phyloP scores from a whole-genome alignment of 2,329 filamentous ascomycete species.

The Aotearoamyces nothofagi region DNA sequence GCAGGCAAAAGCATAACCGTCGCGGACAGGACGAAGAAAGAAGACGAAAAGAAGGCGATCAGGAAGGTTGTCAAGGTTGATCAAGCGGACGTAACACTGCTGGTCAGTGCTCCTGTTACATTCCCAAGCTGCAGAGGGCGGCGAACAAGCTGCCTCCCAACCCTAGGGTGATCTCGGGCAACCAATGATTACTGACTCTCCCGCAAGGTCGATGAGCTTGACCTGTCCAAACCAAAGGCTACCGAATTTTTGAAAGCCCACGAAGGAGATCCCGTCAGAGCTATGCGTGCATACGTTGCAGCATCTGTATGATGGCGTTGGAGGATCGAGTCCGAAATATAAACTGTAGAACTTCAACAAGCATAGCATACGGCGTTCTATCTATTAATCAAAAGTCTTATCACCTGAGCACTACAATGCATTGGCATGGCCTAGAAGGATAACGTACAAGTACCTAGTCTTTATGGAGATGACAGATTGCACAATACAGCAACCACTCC shows the following conservation, averaged over 20 bases:
- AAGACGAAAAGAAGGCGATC: conserved; percentile 33
- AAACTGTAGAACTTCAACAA: too few species aligned
- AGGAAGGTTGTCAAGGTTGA: conserved; percentile 54
- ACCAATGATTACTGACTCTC: conserved; percentile 6
- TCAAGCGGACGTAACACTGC: conserved; percentile 49
- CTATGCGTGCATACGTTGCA: conserved; percentile 51
- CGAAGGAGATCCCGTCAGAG: conserved; percentile 53
- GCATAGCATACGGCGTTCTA: conserved; percentile 8
- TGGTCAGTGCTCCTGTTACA: conserved; percentile 41
- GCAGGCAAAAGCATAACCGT: conserved; percentile 20
- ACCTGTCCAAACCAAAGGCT: conserved; percentile 55
- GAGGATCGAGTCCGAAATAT: too few species aligned
- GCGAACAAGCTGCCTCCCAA: too few species aligned
- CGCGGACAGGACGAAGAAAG: conserved; percentile 22
- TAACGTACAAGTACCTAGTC: too few species aligned
- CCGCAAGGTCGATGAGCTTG: conserved; percentile 51
- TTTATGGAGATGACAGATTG: too few species aligned
- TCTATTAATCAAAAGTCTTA: too few species aligned
- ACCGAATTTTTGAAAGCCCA: conserved; percentile 59
- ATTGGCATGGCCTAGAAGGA: too few species aligned
- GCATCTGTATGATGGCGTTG: too few species aligned
- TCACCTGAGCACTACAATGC: too few species aligned
- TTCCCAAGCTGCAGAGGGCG: too few species aligned
- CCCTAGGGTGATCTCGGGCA: too few species aligned
- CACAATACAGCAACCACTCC: too few species aligned